Evolutionary conservation across 2,329 filamentous ascomycete species (phyloP), one percentile per base, ranked within the genome.

Genomic region (Hypomyces perniciosus): DNA sequence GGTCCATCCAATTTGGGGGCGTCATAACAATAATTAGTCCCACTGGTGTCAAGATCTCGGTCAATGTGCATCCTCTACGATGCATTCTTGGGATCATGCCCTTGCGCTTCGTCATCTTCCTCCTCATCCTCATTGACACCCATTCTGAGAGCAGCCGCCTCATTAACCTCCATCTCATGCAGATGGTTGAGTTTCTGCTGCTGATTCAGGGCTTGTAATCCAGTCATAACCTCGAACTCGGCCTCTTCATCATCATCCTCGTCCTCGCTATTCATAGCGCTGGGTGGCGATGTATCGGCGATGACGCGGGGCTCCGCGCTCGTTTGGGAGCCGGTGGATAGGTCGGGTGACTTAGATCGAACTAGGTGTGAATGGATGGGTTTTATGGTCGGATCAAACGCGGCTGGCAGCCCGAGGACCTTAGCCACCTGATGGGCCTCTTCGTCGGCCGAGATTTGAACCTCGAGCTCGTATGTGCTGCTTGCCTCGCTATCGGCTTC

Each of bases 391-490:
- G 82, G 81, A 55, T 85, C 82, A 55, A 83, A 85, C 27, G 74
- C 68, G 3, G 81, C 81, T 1, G 82, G 81, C 2, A 85, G 67
- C 0, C 81, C 82, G 8, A 85, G 72, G 12, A 81, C 83, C 54
- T 79, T 76, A 41, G 82, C 82, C 6, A 86, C 83, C 50, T 77
- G 75, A 57, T 84, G 81, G 1, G 82, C 82, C 64, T 86, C 83
- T 54, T 83, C 79, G 56, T 83, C 81, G 2, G 79, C 69, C 1
- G 78, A 78, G 39, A 81, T 72, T 38, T 72, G 70, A 2, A 74
- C 69, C 62, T 82, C 78, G 20, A 81, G 70, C 57, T 80, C 75
- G 61, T 80, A 81, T 6, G 71, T 66, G 58, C 72, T 76, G 57
- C 72, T 76, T 35, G 71, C 70, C 51, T 78, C 76, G 63, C 72